Evolutionary conservation across 176 grass and related monocot species (phyloP).

Genomic region (Zoysia pacifica): DNA sequence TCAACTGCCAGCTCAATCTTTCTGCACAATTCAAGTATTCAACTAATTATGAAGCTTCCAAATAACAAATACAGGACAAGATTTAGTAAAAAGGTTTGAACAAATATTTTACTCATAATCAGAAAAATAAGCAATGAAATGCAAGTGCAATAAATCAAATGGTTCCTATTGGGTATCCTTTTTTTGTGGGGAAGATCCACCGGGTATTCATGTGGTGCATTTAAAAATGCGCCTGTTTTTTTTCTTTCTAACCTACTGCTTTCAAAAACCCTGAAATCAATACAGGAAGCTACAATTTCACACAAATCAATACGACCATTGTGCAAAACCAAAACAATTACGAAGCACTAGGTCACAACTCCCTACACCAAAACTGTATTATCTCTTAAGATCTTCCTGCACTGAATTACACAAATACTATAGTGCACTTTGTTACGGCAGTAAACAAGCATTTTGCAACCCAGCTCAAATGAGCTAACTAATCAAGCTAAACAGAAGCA

Average conservation of each 20-base stretch:
- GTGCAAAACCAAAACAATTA: conserved; percentile 13
- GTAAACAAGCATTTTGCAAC: conserved; percentile 19
- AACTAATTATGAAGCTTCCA: conserved; percentile 1
- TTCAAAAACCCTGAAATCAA: neutral
- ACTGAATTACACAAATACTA: conserved; percentile 16
- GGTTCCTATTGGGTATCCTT: neutral
- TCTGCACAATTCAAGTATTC: conserved; percentile 56
- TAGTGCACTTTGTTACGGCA: neutral
- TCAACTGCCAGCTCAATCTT: conserved; percentile 71
- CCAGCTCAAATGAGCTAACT: neutral
- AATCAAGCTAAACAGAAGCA: conserved; percentile 30
- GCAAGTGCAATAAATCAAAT: conserved; percentile 14
- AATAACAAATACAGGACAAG: neutral
- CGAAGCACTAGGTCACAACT: conserved; percentile 1
- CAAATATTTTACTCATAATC: conserved; percentile 9
- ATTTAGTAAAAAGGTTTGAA: conserved; percentile 3
- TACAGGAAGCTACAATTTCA: neutral
- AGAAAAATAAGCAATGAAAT: conserved; percentile 13
- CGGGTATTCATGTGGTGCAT: neutral
- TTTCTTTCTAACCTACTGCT: neutral
- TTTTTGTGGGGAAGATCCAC: too few species aligned
- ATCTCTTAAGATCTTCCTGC: neutral
- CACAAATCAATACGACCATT: neutral
- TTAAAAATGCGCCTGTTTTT: conserved; percentile 1
- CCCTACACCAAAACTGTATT: neutral